Evolutionary conservation across 1,284 basidiomycete genomes (phyloP), one percentile per base, ranked within the genome.

Genomic region (Acaromyces ingoldii): DNA sequence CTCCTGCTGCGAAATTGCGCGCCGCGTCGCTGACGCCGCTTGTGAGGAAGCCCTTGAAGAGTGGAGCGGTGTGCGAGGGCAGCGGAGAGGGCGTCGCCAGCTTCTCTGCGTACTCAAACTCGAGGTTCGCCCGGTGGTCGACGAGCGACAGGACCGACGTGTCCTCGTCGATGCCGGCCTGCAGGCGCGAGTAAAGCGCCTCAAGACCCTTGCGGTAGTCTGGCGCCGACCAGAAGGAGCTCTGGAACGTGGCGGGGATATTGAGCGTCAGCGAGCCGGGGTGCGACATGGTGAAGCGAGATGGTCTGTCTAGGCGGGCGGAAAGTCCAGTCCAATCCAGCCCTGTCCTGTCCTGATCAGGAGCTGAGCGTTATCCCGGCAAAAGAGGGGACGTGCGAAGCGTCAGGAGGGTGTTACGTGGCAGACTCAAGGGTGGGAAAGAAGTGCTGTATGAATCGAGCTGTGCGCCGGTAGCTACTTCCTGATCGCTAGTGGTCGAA

Each of bases 141-240:
- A 72, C 58, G 28, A 67, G 57, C n/a, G 60, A 57, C 44, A 73
- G 57, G 11, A 74, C 54, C n/a, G 59, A 52, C 19, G 64, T 50
- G 55, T 72, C 63, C 41, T 73, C 70, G 41, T 74, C 69, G 24
- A 73, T 55, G 26, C 72, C 72, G 2, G 62, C 59, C 39, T 74
- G 72, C 2, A 74, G 58, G 37, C 58, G 56, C 15, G 62, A 31
- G 43, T 70, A 74, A 21, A 73, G 61, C 9, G 55, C 54, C 15
- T 60, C 50, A 1, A 62, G 63, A 6, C 68, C 68, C 28, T 53
- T 53, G 30, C 72, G 59, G 42, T 74, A 74, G n/a, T 63, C 61
- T 9, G 72, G 68, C 39, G 52, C 45, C 7, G 71, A 62, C 72
- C 72, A 74, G 53, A 73, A 74, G 28, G 65, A 70, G 49, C 63